phyloP scores from a whole-genome alignment of 2,329 filamentous ascomycete genomes.

The Parastagonospora nodorum region DNA sequence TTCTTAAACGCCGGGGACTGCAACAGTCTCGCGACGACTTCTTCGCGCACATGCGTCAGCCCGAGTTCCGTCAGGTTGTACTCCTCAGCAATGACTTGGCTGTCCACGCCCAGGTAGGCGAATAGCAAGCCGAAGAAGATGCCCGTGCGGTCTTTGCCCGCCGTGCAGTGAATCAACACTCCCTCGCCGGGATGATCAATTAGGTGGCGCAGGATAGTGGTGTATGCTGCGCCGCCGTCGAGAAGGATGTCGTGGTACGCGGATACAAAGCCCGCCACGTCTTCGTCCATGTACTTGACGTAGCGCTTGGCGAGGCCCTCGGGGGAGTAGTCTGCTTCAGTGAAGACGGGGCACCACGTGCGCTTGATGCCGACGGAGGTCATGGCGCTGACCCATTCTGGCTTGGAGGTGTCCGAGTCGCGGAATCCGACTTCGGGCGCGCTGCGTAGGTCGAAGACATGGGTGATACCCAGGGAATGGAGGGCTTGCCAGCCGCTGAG shows the following conservation, averaged over 20 bases:
- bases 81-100: conserved; percentile 65
- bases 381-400: conserved; percentile 26
- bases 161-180: conserved; percentile 73
- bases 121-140: conserved; percentile 70
- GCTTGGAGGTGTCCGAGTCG: conserved; percentile 23
- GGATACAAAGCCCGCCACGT: conserved; percentile 63
- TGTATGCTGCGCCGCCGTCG: conserved; percentile 59
- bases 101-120: conserved; percentile 64
- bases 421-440: conserved; percentile 59
- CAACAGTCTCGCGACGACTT: conserved; percentile 59
- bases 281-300: conserved; percentile 62
- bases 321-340: conserved; percentile 64
- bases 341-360: conserved; percentile 69
- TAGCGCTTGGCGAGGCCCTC: conserved; percentile 67
- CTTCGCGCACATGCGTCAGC: conserved; percentile 51
- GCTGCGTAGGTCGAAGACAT: conserved; percentile 72
- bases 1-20: conserved; percentile 27
- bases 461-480: conserved; percentile 61
- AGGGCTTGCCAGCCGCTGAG: conserved; percentile 25
- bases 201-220: conserved; percentile 66
- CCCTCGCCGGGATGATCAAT: conserved; percentile 52
- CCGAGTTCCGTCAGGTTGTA: conserved; percentile 71
- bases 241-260: conserved; percentile 68
- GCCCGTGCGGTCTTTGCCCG: conserved; percentile 78
- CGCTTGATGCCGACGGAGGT: conserved; percentile 52